Percentiles rank a stretch among this genome's conserved stretches.
phyloP scores from a whole-genome alignment of 345 rosid genomes.

The Barbarea vulgaris region DNA sequence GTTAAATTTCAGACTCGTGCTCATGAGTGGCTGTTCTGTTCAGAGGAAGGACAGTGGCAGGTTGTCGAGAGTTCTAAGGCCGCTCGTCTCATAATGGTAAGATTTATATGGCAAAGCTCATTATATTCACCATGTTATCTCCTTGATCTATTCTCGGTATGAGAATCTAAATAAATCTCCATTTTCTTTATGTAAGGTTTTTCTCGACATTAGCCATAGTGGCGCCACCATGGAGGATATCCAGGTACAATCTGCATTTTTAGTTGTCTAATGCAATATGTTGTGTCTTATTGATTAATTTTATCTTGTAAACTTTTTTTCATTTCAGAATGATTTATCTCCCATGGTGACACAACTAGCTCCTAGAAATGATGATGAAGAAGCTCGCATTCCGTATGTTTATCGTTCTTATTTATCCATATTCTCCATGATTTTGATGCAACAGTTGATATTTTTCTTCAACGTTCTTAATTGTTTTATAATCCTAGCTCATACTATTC shows the following conservation, averaged over 20 bases:
- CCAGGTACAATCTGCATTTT: slow-evolving; percentile 55
- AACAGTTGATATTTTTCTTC: background rate
- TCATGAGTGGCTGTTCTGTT: slow-evolving; percentile 95
- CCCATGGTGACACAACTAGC: slow-evolving; percentile 78
- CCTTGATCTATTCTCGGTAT: background rate
- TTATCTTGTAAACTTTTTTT: background rate
- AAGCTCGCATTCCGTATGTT: slow-evolving; percentile 83
- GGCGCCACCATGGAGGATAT: slow-evolving; percentile 72
- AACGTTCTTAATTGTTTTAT: background rate
- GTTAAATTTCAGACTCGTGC: slow-evolving; percentile 73
- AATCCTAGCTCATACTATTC: background rate
- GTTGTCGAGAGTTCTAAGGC: slow-evolving; percentile 83
- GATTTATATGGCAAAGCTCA: slow-evolving; percentile 12
- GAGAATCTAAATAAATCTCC: slow-evolving; percentile 27
- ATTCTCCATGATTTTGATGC: background rate
- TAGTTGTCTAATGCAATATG: slow-evolving; percentile 15
- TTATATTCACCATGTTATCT: slow-evolving; percentile 13
- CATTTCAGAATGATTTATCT: slow-evolving; percentile 75
- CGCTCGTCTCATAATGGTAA: slow-evolving; percentile 93
- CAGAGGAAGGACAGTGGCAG: slow-evolving; percentile 97
- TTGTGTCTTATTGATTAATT: background rate
- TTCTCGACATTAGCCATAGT: slow-evolving; percentile 60
- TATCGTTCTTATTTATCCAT: background rate
- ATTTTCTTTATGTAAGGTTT: slow-evolving; percentile 57
- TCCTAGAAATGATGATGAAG: slow-evolving; percentile 58